Base-by-base conservation (phyloP, 2,329 filamentous ascomycete species). In the Aspergillus pseudoterreus region DNA sequence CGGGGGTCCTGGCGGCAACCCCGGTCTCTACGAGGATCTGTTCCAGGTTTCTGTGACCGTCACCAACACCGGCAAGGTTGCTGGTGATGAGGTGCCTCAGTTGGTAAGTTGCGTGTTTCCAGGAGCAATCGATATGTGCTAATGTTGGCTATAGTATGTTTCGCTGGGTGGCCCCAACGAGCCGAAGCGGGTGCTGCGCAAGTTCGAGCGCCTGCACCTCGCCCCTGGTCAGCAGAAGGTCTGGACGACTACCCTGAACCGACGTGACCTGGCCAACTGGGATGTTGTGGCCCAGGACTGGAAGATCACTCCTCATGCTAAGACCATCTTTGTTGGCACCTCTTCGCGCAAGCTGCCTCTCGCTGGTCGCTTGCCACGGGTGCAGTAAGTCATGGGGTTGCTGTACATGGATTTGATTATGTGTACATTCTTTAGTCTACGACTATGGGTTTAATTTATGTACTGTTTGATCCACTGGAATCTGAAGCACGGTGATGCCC, bases 261-360 rank as follows among this genome's bases (percentile, higher is more conserved):
- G 92, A 36, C 84, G 90, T 51, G 92, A 96, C 65, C 60, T 96
- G 50, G 90, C 86, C 67, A 94, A 91, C 75, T 96, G 92, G 92
- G 89, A 96, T 60, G 75, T 82, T 1, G 78, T 66, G 1, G 68
- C 74, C n/a, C 92, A 96, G 78, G 86, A 96, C 76, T 97, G 92
- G 92, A 81, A 90, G 43, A 75, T 85, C 49, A 76, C 74, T 27
- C 62, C 73, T 19, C 76, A 82, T 59, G 70, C 76, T 47, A 84
- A 84, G 76, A 83, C 74, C 51, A 77, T 83, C 38, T 81, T 80
- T 56, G 82, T 86, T 5, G 83, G 83, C 22, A 77, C 73, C 57
- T 82, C 78, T 4, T 83, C 80, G 52, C 75, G 82, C 59, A 83
- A 79, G 51, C 66, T 85, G 57, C 75, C 74, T 19, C 73, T 85